These are phyloP conservation scores for Pyricularia sp. DNA, from an alignment of 2,329 filamentous ascomycete species.

Conservation along the genomic window DNA sequence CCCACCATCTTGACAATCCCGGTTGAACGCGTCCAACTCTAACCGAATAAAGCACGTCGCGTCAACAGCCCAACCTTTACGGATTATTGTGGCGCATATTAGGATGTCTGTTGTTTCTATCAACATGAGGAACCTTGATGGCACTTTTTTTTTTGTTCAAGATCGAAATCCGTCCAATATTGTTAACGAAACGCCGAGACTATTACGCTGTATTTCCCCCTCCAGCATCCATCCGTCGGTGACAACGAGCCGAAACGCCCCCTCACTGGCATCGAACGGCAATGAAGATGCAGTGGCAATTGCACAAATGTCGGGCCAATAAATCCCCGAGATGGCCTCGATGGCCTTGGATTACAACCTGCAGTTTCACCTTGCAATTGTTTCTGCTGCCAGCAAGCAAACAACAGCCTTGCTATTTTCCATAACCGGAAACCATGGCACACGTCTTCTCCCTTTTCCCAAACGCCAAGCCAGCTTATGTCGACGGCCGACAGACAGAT, in stretches of 20 bases:
- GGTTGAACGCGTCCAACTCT: background rate
- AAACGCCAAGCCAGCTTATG: constrained; percentile 12
- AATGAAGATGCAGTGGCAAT: background rate
- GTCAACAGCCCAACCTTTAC: background rate
- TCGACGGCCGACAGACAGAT: constrained; percentile 10
- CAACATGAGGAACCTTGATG: background rate
- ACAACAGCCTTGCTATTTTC: background rate
- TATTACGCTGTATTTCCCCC: background rate
- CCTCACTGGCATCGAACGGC: background rate
- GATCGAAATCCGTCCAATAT: background rate
- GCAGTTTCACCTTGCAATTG: background rate
- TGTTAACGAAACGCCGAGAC: background rate
- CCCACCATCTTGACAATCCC: background rate
- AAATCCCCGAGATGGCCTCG: background rate
- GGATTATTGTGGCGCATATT: background rate
- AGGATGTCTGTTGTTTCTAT: background rate
- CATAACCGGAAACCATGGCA: constrained; percentile 9
- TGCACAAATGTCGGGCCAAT: background rate
- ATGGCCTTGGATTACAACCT: background rate
- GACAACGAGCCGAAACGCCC: background rate
- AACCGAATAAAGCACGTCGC: background rate
- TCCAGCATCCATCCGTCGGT: background rate
- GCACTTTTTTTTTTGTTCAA: too few relatives aligned
- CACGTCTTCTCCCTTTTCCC: constrained; percentile 13
- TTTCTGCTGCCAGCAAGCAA: background rate